Percentiles rank a stretch among this genome's conserved stretches.
Evolutionary conservation across 1,139 yeast genomes (phyloP).

Genomic region (Scheffersomyces insectosa): DNA sequence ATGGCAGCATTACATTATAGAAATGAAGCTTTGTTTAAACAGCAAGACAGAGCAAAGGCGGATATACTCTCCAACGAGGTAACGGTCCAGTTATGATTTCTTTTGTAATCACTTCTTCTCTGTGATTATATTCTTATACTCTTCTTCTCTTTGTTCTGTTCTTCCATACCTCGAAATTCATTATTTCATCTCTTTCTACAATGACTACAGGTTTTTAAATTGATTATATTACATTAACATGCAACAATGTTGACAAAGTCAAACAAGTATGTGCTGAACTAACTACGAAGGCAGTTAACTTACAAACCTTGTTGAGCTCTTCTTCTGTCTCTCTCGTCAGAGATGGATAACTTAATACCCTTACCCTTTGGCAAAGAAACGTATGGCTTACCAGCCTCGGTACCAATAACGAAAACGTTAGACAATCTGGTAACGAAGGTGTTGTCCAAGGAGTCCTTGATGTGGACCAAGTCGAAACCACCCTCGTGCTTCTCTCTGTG

Average conservation of each 20-base stretch:
- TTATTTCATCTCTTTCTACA: too few relatives aligned
- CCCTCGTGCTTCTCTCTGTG: slow-evolving; percentile 99
- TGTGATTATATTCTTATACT: too few relatives aligned
- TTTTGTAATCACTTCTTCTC: too few relatives aligned
- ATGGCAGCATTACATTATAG: too few relatives aligned
- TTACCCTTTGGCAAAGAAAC: slow-evolving; percentile 99
- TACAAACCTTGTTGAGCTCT: slow-evolving; percentile 68
- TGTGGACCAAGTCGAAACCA: slow-evolving; percentile 98
- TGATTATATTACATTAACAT: slow-evolving; percentile 4
- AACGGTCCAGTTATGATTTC: too few relatives aligned
- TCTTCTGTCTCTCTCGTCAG: slow-evolving; percentile 99
- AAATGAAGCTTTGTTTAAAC: too few relatives aligned
- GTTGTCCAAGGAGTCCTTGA: slow-evolving; percentile 97
- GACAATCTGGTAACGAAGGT: slow-evolving; percentile 96
- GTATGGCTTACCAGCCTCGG: slow-evolving; percentile 94
- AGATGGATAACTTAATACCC: slow-evolving; percentile 96
- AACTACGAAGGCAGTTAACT: slow-evolving; percentile 10
- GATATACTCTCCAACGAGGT: too few relatives aligned
- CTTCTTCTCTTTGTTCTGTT: too few relatives aligned
- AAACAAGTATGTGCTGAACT: background rate
- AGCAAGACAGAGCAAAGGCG: too few relatives aligned
- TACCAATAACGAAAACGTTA: slow-evolving; percentile 95
- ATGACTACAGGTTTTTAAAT: too few relatives aligned
- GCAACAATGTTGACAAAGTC: background rate
- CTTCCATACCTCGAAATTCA: too few relatives aligned